A percentile compares a stretch with the other conserved stretches of the same genome.
These are phyloP conservation scores for Patellifolia procumbens DNA, from an alignment of 179 eudicot genomes.

Conservation along the genomic window DNA sequence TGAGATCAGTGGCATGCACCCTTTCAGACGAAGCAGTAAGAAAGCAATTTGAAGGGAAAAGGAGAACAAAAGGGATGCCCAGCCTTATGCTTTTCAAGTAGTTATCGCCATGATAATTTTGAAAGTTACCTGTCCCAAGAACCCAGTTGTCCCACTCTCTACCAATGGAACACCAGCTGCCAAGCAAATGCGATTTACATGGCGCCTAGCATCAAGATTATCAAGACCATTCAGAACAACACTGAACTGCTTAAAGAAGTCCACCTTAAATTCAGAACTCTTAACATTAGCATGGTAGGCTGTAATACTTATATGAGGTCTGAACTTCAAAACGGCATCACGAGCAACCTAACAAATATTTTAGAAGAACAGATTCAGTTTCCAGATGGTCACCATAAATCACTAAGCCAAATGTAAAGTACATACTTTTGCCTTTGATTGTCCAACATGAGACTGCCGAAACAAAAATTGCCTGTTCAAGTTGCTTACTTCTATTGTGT, in stretches of 20 bases:
- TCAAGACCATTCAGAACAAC: slow-evolving; percentile 96
- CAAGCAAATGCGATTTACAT: slow-evolving; percentile 94
- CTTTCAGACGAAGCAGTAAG: background rate
- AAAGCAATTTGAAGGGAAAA: background rate
- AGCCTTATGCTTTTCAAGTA: background rate
- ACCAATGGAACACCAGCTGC: slow-evolving; percentile 87
- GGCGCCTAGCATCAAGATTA: slow-evolving; percentile 94
- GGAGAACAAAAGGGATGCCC: background rate
- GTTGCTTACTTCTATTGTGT: slow-evolving; percentile 97
- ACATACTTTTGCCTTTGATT: slow-evolving; percentile 93
- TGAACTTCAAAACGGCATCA: slow-evolving; percentile 86
- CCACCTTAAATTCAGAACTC: slow-evolving; percentile 82
- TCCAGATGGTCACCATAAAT: slow-evolving; percentile 8
- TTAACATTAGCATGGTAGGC: slow-evolving; percentile 94
- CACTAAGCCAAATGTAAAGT: slow-evolving; percentile 7
- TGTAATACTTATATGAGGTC: slow-evolving; percentile 80
- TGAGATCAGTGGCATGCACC: background rate
- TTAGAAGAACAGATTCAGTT: slow-evolving; percentile 7
- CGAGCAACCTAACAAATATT: slow-evolving; percentile 77
- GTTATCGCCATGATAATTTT: background rate
- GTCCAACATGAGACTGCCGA: slow-evolving; percentile 89
- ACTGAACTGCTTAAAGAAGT: slow-evolving; percentile 84
- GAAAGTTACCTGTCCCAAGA: slow-evolving; percentile 73
- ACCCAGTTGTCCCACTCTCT: slow-evolving; percentile 97
- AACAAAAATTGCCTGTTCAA: slow-evolving; percentile 89